A percentile compares a stretch with the other conserved stretches of the same genome.
Conservation (phyloP, 1,284 basidiomycete species). For the Microbotryum intermedium region DNA sequence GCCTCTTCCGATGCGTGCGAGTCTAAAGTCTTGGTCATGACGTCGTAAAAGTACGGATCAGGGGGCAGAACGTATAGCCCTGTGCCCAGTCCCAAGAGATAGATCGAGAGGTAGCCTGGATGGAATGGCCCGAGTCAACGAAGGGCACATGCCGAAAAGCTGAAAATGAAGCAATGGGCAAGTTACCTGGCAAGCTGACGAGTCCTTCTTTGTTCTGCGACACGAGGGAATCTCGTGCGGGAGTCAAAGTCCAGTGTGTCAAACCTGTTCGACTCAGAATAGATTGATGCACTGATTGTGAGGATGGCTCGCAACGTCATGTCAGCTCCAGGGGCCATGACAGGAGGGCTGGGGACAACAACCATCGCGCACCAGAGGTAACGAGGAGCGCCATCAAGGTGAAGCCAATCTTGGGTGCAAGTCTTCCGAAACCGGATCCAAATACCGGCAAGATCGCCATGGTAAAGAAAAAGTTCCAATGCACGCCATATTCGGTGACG, state of each 20-base stretch:
- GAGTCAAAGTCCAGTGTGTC: constrained; percentile 56
- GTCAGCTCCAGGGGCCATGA: not conserved
- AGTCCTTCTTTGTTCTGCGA: constrained; percentile 90
- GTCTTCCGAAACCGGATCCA: constrained; percentile 59
- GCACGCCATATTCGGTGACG: constrained; percentile 86
- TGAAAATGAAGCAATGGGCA: not conserved
- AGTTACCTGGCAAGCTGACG: constrained; percentile 61
- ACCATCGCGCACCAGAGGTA: constrained; percentile 49
- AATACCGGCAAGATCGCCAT: constrained; percentile 70
- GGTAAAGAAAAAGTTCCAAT: constrained; percentile 99
- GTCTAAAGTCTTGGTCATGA: not conserved
- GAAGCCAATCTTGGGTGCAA: constrained; percentile 53
- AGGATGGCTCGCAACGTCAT: not conserved
- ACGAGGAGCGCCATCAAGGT: constrained; percentile 58
- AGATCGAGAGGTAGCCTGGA: constrained; percentile 80
- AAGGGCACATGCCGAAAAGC: not conserved
- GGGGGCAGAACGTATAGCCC: constrained; percentile 67
- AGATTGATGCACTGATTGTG: constrained; percentile 56
- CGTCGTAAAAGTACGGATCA: constrained; percentile 29
- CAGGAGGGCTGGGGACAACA: not conserved
- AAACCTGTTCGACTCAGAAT: constrained; percentile 52
- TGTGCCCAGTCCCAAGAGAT: constrained; percentile 70
- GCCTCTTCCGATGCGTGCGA: constrained; percentile 8
- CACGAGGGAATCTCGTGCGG: constrained; percentile 55
- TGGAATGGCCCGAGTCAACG: not conserved